These are phyloP conservation scores for Fusarium sp. DNA, from an alignment of 2,329 filamentous ascomycete species.

Conservation along the genomic window DNA sequence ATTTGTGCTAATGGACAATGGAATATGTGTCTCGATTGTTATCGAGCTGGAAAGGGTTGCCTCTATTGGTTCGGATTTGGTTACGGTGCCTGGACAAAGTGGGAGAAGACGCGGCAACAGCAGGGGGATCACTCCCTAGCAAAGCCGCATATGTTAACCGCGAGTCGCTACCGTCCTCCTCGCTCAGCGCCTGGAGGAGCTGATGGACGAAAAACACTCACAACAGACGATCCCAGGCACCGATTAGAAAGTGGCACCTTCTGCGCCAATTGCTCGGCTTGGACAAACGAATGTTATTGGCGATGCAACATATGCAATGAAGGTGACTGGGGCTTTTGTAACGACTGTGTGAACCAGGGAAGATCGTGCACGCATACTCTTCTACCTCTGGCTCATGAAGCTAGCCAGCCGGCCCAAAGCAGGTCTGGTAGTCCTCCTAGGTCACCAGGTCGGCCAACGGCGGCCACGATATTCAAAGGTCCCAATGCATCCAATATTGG, in stretches of 20 bases:
- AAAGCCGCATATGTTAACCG: constrained; percentile 68
- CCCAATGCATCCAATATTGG: constrained; percentile 60
- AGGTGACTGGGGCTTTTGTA: constrained; percentile 95
- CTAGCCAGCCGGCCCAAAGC: constrained; percentile 48
- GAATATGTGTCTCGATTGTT: constrained; percentile 85
- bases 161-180: constrained; percentile 67
- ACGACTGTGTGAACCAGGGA: constrained; percentile 85
- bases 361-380: constrained; percentile 84
- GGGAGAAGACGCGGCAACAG: constrained; percentile 64
- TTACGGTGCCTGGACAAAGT: constrained; percentile 74
- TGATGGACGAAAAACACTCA: constrained; percentile 68
- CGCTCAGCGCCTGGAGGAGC: constrained; percentile 62
- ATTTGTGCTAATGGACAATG: constrained; percentile 77
- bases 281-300: constrained; percentile 89
- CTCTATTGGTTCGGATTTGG: constrained; percentile 91
- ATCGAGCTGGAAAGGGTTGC: constrained; percentile 80
- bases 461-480: constrained; percentile 62
- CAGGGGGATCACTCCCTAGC: constrained; percentile 55
- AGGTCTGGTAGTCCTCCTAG: constrained; percentile 56
- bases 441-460: constrained; percentile 59
- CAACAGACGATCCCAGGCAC: constrained; percentile 73
- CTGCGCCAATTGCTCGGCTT: constrained; percentile 79
- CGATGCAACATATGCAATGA: constrained; percentile 88
- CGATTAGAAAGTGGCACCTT: constrained; percentile 84
- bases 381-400: constrained; percentile 76